phyloP scores from a whole-genome alignment of 345 rosid species.

The Boechera retrofracta region DNA sequence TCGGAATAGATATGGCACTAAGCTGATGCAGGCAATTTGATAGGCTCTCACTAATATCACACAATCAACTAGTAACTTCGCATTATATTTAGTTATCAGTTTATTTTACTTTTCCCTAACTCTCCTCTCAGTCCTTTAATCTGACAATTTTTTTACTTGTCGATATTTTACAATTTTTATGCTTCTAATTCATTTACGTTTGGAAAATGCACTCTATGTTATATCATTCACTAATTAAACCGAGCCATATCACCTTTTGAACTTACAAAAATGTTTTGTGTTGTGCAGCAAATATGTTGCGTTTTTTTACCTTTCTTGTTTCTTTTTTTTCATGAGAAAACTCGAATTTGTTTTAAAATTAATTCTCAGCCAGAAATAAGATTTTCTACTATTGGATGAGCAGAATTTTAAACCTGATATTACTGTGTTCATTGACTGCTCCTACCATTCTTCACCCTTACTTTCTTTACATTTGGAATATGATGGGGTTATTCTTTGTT shows the following conservation, averaged over 20 bases:
- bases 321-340: neutral
- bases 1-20: conserved; percentile 39
- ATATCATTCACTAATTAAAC: neutral
- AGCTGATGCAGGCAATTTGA: conserved; percentile 36
- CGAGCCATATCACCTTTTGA: neutral
- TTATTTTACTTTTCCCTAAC: conserved; percentile 28
- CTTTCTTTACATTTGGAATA: conserved; percentile 5
- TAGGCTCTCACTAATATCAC: conserved; percentile 34
- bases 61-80: conserved; percentile 2
- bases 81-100: conserved; percentile 1
- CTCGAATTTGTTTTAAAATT: too few species aligned
- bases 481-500: neutral
- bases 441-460: conserved; percentile 10
- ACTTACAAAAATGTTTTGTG: neutral
- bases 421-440: neutral
- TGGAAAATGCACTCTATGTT: neutral
- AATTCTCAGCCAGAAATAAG: neutral
- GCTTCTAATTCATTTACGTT: neutral
- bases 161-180: neutral
- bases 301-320: neutral
- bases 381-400: neutral
- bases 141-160: neutral
- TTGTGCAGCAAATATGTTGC: neutral
- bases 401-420: neutral
- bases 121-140: neutral